These are phyloP conservation scores for Penicillium ucsense DNA, from an alignment of 495 filamentous ascomycete genomes.

Conservation along the genomic window DNA sequence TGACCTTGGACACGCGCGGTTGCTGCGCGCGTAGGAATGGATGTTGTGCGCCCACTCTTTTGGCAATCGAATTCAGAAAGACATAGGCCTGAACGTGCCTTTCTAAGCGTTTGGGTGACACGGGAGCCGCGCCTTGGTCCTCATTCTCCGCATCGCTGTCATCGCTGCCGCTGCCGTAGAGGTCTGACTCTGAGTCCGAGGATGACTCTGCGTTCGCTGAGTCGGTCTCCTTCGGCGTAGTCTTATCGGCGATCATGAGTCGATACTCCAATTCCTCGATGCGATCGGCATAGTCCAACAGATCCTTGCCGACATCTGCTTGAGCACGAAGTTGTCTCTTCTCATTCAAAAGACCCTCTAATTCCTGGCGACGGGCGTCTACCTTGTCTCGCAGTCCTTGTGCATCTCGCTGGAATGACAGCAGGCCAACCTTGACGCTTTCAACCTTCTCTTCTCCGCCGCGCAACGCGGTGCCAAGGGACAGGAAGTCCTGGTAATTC, in stretches of 20 bases:
- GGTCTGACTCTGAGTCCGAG: slow-evolving; percentile 27
- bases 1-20: slow-evolving; percentile 46
- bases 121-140: slow-evolving; percentile 30
- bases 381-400: slow-evolving; percentile 47
- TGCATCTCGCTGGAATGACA: slow-evolving; percentile 77
- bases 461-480: slow-evolving; percentile 66
- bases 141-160: slow-evolving; percentile 44
- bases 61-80: slow-evolving; percentile 40
- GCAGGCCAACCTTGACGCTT: slow-evolving; percentile 76
- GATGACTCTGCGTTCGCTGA: slow-evolving; percentile 7
- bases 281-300: slow-evolving; percentile 62
- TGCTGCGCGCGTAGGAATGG: slow-evolving; percentile 55
- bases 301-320: slow-evolving; percentile 49
- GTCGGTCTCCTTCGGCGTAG: slow-evolving; percentile 2
- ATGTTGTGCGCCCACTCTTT: slow-evolving; percentile 47
- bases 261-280: slow-evolving; percentile 66
- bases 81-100: slow-evolving; percentile 49
- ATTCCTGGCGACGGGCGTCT: slow-evolving; percentile 40
- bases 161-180: slow-evolving; percentile 40
- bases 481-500: slow-evolving; percentile 85
- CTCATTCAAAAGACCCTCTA: slow-evolving; percentile 44
- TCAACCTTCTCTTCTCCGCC: slow-evolving; percentile 89
- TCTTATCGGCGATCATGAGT: slow-evolving; percentile 43
- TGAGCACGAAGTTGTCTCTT: slow-evolving; percentile 41
- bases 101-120: slow-evolving; percentile 43